phyloP scores from a whole-genome alignment of 139 green algal genomes.

The Ettlia oleoabundans region DNA sequence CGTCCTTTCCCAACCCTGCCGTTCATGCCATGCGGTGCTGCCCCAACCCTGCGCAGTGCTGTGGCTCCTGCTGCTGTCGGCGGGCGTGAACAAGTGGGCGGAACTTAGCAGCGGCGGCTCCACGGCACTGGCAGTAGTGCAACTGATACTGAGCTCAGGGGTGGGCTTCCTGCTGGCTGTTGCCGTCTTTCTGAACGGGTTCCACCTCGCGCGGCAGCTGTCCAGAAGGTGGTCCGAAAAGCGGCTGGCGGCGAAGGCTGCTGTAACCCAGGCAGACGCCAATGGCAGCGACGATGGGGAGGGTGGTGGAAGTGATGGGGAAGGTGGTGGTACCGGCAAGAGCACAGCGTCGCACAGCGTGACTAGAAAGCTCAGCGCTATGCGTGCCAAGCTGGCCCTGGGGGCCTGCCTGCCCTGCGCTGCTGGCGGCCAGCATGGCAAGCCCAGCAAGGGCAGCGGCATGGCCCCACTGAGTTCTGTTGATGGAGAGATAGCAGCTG shows the following conservation, averaged over 20 bases:
- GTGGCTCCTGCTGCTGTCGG: slow-evolving; percentile 53
- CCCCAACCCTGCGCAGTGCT: slow-evolving; percentile 49
- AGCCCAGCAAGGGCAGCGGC: background rate
- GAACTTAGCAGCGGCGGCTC: slow-evolving; percentile 11
- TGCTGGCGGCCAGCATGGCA: background rate
- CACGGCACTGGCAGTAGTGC: slow-evolving; percentile 6
- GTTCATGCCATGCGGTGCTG: too few species aligned
- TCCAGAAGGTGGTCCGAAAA: background rate
- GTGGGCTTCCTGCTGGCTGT: slow-evolving; percentile 24
- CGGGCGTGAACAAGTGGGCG: slow-evolving; percentile 46
- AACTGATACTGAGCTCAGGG: slow-evolving; percentile 36
- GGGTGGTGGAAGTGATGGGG: background rate
- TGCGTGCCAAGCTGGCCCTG: background rate
- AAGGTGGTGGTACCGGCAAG: too few species aligned
- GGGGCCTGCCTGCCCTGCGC: background rate
- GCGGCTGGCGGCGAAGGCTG: background rate
- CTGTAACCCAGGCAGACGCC: background rate
- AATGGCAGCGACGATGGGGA: background rate
- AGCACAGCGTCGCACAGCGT: too few species aligned
- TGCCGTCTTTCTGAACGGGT: background rate
- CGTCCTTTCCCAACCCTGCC: too few species aligned
- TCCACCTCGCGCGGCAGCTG: background rate
- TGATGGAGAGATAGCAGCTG: background rate
- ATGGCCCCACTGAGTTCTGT: background rate
- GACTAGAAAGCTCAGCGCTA: background rate